Evolutionary conservation across 352 stramenopile genomes (phyloP).

Genomic region (Pythium brachiatum): DNA sequence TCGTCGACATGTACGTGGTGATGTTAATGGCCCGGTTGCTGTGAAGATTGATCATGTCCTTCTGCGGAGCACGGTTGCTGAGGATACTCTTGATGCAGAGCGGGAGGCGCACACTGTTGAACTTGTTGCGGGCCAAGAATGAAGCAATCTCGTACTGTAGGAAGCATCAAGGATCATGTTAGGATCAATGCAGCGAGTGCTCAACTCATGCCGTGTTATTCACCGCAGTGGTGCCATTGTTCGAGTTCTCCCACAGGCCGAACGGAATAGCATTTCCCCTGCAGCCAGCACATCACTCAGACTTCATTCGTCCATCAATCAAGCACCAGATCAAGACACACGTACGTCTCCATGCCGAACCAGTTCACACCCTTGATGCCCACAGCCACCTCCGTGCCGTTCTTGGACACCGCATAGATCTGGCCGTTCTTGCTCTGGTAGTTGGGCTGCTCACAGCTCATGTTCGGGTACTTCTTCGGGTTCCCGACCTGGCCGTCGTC

Average conservation of each 20-base stretch:
- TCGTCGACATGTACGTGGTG: conserved; percentile 63
- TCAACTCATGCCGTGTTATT: neutral
- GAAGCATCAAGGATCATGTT: conserved; percentile 20
- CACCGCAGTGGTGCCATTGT: conserved; percentile 64
- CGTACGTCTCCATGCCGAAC: conserved; percentile 75
- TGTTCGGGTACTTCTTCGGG: conserved; percentile 54
- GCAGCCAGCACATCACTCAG: neutral
- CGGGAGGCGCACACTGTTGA: conserved; percentile 71
- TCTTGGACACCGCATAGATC: conserved; percentile 50
- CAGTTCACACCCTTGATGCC: conserved; percentile 78
- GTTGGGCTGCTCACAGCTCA: conserved; percentile 58
- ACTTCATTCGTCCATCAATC: too few species aligned
- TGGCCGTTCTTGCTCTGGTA: conserved; percentile 76
- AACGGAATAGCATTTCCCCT: conserved; percentile 50
- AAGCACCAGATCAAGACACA: too few species aligned
- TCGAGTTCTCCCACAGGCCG: conserved; percentile 71
- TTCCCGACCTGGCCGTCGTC: conserved; percentile 65
- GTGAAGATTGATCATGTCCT: conserved; percentile 57
- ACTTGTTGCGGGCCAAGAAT: conserved; percentile 76
- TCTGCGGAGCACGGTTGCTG: conserved; percentile 57
- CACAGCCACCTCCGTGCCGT: conserved; percentile 63
- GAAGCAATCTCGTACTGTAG: conserved; percentile 58
- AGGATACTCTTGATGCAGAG: conserved; percentile 68
- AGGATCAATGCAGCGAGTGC: too few species aligned
- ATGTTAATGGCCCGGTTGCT: conserved; percentile 73